Conservation (phyloP, 257 asterid species). For the Solanum sitiens region DNA sequence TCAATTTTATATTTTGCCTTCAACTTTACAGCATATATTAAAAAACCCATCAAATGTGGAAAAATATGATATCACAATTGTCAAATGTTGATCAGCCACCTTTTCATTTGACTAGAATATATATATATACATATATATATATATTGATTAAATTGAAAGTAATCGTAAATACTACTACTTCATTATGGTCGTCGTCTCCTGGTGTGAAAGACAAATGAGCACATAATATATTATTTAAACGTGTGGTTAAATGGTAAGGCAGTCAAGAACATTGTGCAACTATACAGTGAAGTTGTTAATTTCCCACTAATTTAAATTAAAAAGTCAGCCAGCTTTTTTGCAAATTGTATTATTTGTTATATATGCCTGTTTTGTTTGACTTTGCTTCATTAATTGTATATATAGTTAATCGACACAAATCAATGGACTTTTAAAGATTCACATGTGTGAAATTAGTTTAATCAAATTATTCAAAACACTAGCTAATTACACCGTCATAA, state of each 20-base stretch:
- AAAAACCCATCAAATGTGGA: neutral
- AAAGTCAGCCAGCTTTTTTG: neutral
- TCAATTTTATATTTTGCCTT: neutral
- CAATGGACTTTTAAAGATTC: neutral
- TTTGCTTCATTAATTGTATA: neutral
- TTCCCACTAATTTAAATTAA: neutral
- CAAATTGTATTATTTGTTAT: neutral
- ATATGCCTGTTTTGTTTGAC: neutral
- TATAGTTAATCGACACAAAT: neutral
- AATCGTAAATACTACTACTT: neutral
- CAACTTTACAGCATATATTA: neutral
- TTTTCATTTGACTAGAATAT: neutral
- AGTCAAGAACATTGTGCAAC: neutral
- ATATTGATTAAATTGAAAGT: neutral
- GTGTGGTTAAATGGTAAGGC: neutral
- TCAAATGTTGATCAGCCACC: neutral
- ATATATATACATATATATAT: too few species aligned
- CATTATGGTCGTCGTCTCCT: neutral
- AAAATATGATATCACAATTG: neutral
- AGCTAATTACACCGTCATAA: neutral
- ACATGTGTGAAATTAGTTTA: neutral
- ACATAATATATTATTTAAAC: neutral
- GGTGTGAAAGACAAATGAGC: neutral
- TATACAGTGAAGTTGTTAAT: neutral
- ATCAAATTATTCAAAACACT: neutral